These are phyloP conservation scores for Oenanthe javanica DNA, from an alignment of 140 eudicot genomes.

Conservation along the genomic window DNA sequence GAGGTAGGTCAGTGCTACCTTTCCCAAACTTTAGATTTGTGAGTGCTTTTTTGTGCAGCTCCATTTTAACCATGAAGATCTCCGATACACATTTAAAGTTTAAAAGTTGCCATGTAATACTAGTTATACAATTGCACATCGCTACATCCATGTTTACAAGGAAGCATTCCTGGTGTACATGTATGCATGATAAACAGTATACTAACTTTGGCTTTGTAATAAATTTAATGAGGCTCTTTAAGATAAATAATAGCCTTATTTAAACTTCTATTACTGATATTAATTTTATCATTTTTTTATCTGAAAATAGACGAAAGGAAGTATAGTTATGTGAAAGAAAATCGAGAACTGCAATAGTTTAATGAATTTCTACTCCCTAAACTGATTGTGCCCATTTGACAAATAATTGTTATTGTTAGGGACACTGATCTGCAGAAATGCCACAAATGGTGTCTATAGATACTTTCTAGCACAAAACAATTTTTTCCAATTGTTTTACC, in stretches of 20 bases:
- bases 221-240: neutral
- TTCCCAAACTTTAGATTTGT: neutral
- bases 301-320: neutral
- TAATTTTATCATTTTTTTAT: neutral
- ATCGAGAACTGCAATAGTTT: neutral
- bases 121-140: neutral
- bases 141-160: neutral
- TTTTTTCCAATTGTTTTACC: neutral
- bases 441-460: neutral
- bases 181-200: neutral
- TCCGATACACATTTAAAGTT: neutral
- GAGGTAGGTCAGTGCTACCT: neutral
- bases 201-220: neutral
- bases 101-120: neutral
- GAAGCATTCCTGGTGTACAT: neutral
- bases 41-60: neutral
- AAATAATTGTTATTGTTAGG: neutral
- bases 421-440: conserved; percentile 7
- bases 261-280: neutral
- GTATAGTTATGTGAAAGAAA: neutral
- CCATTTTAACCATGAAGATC: neutral
- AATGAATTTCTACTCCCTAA: neutral
- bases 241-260: neutral
- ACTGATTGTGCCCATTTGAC: neutral
- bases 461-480: neutral